Percentiles rank a stretch among this genome's conserved stretches.
Conservation (phyloP, 768 basidiomycete genomes). For the Kwoniella europaea region DNA sequence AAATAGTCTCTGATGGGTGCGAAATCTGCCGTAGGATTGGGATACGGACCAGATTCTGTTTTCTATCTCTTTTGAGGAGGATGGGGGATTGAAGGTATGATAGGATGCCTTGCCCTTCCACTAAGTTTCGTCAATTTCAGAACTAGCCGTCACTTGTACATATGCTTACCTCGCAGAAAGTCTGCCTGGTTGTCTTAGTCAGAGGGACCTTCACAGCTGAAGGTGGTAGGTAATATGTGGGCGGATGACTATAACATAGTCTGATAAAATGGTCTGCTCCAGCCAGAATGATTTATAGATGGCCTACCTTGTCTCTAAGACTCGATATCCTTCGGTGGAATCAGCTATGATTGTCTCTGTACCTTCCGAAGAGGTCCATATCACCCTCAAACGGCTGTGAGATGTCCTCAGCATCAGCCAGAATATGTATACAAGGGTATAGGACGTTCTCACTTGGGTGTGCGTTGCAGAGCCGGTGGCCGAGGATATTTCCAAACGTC, state of each 20-base stretch:
- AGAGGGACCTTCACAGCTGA: conserved; percentile 29
- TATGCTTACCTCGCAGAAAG: conserved; percentile 52
- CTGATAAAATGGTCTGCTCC: not conserved
- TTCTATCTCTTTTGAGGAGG: conserved; percentile 16
- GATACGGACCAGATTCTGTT: conserved; percentile 56
- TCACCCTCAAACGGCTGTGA: conserved; percentile 44
- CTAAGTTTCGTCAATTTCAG: conserved; percentile 5
- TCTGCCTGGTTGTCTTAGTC: conserved; percentile 27
- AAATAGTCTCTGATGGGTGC: conserved; percentile 48
- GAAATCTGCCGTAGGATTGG: conserved; percentile 41
- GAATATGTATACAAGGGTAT: not conserved
- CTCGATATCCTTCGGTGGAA: conserved; percentile 48
- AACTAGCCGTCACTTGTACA: not conserved
- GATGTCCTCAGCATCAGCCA: conserved; percentile 5
- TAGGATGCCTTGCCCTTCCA: conserved; percentile 51
- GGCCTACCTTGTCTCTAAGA: conserved; percentile 53
- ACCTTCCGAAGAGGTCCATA: conserved; percentile 37
- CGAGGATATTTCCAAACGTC: conserved; percentile 57
- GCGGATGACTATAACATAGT: conserved; percentile 48
- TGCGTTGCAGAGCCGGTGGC: conserved; percentile 49
- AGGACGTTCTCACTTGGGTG: conserved; percentile 29
- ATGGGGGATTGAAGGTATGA: conserved; percentile 36
- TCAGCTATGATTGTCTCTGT: conserved; percentile 47
- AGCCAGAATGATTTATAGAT: not conserved
- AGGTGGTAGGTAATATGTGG: conserved; percentile 56